Conservation (phyloP, 2,329 filamentous ascomycete species). For the Trichothecium roseum region DNA sequence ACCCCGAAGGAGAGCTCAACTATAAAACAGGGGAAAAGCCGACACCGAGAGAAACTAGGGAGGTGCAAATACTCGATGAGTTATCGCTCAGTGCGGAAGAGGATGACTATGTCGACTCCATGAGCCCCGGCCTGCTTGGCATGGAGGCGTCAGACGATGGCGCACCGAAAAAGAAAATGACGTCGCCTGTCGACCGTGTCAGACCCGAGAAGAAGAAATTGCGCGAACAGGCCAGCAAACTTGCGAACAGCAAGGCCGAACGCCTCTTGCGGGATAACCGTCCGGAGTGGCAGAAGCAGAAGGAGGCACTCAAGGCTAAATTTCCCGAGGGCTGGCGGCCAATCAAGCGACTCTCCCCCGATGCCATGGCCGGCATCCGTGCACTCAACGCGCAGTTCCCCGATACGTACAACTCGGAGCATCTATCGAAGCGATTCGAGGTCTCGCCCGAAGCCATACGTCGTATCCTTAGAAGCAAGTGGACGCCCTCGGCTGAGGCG, state of each 20-base stretch:
- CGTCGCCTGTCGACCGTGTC: not conserved
- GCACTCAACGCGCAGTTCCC: conserved; percentile 71
- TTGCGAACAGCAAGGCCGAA: no score
- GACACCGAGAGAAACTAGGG: not conserved
- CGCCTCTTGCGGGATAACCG: no score
- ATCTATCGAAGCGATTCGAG: conserved; percentile 69
- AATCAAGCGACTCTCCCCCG: conserved; percentile 78
- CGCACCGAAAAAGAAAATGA: not conserved
- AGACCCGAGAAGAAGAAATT: not conserved
- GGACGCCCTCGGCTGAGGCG: conserved; percentile 51
- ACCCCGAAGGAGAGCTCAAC: no score
- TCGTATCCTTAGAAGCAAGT: conserved; percentile 74
- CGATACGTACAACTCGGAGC: conserved; percentile 61
- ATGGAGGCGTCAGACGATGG: not conserved
- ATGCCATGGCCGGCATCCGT: conserved; percentile 83
- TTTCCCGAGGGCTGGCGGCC: conserved; percentile 77
- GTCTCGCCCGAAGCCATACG: conserved; percentile 82
- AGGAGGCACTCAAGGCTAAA: conserved; percentile 63
- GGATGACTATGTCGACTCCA: not conserved
- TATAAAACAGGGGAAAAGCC: no score
- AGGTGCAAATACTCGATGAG: no score
- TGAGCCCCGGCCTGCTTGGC: not conserved
- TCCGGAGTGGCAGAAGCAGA: conserved; percentile 61
- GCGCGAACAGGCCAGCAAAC: no score
- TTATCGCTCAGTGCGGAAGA: no score